Base-by-base conservation (phyloP, 73 alveolate genomes). In the Paramecium bursaria region DNA sequence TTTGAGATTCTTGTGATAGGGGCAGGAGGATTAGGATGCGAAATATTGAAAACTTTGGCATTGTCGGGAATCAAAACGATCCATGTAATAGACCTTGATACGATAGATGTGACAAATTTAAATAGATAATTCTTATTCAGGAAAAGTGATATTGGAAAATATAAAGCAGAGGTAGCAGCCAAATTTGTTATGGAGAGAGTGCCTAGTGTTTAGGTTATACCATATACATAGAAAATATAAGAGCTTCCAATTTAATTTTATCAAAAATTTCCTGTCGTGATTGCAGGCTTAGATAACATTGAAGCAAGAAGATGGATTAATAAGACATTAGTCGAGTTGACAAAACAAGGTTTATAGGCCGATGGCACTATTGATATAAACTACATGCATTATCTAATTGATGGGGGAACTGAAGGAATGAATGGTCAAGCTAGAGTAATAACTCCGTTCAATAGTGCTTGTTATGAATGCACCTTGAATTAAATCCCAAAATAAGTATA, bases 11-110 rank as follows among this genome's bases (percentile, higher is more conserved):
- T 96, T 42, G 99, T 96, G n/a, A 95, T 98, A 1, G 99, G 99
- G 3, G 99, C 99, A 4, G 99, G 99, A 13, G 99, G 99, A n/a
- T 87, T 98, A 30, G 99, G 99, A 22, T 97, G 99, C 75, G 99
- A 98, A 91, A 95, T 98, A 46, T 89, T 98, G 73, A 98, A 98
- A 91, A 97, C 94, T 77, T 85, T 95, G 50, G 99, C 98, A 1
- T 86, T 93, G 51, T 85, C 95, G 46, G 99, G 98, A n/a, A 89
- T 95, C 55, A 87, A 91, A 42, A 90, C 95, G 53, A 95, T 96
- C 44, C 97, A 94, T 85, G 99, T 98, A 47, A 97, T 98, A 19
- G 99, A 98, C 87, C 87, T 98, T 91, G 99, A 98, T 86, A 94
- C 97, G 11, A 98, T 98, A 22, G 99, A 98, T 77, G 92, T 97